Evolutionary conservation across 2,329 filamentous ascomycete species (phyloP).

Genomic region (Penicillium verrucosum): DNA sequence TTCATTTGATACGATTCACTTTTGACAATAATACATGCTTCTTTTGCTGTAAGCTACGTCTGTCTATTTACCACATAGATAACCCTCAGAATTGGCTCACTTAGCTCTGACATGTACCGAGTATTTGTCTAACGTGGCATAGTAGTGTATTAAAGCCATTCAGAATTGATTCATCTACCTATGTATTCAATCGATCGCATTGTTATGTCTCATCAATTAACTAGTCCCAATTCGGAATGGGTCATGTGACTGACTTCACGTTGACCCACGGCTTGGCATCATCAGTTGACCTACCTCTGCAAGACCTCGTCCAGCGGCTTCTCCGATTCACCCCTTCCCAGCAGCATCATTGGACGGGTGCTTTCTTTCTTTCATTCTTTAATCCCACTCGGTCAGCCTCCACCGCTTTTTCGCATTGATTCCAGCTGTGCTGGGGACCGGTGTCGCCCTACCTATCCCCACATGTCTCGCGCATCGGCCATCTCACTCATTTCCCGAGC

Average conservation of each 20-base stretch:
- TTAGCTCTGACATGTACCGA: background rate
- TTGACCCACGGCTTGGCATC: conserved; percentile 39
- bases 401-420: conserved; percentile 21
- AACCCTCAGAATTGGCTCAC: background rate
- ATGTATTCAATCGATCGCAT: background rate
- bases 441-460: conserved; percentile 39
- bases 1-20: conserved; percentile 10
- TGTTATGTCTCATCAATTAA: background rate
- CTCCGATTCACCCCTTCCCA: conserved; percentile 20
- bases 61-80: background rate
- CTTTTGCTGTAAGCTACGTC: background rate
- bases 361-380: conserved; percentile 19
- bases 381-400: conserved; percentile 19
- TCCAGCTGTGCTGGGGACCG: conserved; percentile 29
- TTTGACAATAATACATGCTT: background rate
- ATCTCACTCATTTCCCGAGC: conserved; percentile 38
- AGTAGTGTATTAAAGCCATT: background rate
- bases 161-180: background rate
- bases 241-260: conserved; percentile 32
- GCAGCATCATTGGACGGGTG: conserved; percentile 28
- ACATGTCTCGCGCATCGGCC: conserved; percentile 46
- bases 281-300: conserved; percentile 33
- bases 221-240: conserved; percentile 13
- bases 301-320: conserved; percentile 25
- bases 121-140: too few species aligned